Base-by-base conservation (phyloP, 139 green algal genomes). In the Picochlorum sp. region DNA sequence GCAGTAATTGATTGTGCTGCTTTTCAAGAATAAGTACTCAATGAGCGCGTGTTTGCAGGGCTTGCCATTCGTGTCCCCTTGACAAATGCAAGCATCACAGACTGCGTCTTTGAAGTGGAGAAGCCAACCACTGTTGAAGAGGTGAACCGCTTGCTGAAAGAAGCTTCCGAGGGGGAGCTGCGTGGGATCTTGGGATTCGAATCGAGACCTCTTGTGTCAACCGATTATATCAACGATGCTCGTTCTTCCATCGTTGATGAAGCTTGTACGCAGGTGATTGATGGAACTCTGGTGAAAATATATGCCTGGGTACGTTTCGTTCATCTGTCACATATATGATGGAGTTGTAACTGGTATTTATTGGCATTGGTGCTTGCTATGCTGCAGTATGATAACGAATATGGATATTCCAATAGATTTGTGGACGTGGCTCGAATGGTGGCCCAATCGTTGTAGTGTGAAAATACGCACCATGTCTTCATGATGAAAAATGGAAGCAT, bases 31-130 rank as follows among this genome's bases (percentile, higher is more conserved):
- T n/a, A n/a, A n/a, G n/a, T n/a, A n/a, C n/a, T n/a, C n/a, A n/a
- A n/a, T n/a, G n/a, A n/a, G n/a, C n/a, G n/a, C n/a, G n/a, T n/a
- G n/a, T n/a, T n/a, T n/a, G n/a, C n/a, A n/a, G n/a, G 85, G 35
- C 72, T 94, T 49, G 85, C 86, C 3, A 68, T 94, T 5, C 79
- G 86, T 1, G 86, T 94, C 66, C 86, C 86, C 9, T 73, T 94
- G 5, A 83, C 80, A 30, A 94, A 94, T 62, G 70, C 69, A 40
- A 90, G 80, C 41, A 79, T 94, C 68, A 93, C 86, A 0, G 80
- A 88, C 62, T 81, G 73, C 55, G 82, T 94, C 10, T 81, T 87
- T 43, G 76, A 86, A 61, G 66, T 85, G 39, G 59, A 75, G 36
- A 59, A 61, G 32, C 3, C 16, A 9, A 88, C 81, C 1, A 90